Evolutionary conservation across 352 stramenopile species (phyloP).

Genomic region (Phytophthora constricta): DNA sequence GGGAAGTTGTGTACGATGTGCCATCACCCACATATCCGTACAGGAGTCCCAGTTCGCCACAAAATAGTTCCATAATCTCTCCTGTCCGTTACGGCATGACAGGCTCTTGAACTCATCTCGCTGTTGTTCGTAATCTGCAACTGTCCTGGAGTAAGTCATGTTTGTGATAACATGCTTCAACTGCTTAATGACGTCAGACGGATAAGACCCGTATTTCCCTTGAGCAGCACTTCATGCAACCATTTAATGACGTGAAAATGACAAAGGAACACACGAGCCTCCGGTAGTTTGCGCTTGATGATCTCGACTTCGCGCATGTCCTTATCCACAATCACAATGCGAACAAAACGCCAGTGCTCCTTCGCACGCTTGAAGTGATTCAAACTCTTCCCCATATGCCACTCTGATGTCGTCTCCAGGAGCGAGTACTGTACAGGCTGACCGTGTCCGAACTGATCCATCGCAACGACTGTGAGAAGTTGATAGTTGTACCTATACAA

Average conservation of each 20-base stretch:
- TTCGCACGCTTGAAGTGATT: conserved; percentile 18
- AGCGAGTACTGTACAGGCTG: conserved; percentile 20
- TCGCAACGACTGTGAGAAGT: conserved; percentile 5
- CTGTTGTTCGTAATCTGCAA: neutral
- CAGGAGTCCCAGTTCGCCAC: conserved; percentile 12
- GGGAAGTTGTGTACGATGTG: conserved; percentile 5
- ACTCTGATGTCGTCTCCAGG: conserved; percentile 7
- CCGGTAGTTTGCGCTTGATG: conserved; percentile 2
- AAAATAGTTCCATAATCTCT: conserved; percentile 6
- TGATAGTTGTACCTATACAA: conserved; percentile 17
- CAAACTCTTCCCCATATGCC: conserved; percentile 9
- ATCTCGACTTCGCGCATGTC: conserved; percentile 13
- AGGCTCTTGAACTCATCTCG: conserved; percentile 18
- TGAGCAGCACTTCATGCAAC: conserved; percentile 11
- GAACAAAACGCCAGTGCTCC: conserved; percentile 14
- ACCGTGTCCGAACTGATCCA: conserved; percentile 9
- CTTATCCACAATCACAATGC: conserved; percentile 14
- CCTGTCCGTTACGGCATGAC: no score
- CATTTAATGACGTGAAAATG: conserved; percentile 25
- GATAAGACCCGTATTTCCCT: neutral
- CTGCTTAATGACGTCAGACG: conserved; percentile 1
- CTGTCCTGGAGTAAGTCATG: conserved; percentile 8
- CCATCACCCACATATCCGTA: conserved; percentile 18
- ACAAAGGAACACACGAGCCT: conserved; percentile 1
- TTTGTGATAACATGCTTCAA: conserved; percentile 16